These are phyloP conservation scores for Lasiodiplodia hormozganensis DNA, from an alignment of 2,329 filamentous ascomycete genomes.

Conservation along the genomic window DNA sequence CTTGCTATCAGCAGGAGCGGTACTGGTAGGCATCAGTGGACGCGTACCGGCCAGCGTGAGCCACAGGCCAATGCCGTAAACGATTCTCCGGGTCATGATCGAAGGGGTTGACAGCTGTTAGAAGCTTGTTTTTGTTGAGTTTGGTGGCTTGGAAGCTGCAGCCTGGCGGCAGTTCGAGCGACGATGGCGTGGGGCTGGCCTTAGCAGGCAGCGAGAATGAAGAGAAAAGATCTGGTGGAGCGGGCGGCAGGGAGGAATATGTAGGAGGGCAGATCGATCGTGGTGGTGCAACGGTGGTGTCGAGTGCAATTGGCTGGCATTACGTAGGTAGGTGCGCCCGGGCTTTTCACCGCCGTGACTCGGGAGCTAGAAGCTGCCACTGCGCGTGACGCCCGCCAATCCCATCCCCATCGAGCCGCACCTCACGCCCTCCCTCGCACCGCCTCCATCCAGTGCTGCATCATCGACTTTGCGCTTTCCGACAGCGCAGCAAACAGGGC, in stretches of 20 bases:
- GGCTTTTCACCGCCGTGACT: constrained; percentile 20
- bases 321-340: constrained; percentile 15
- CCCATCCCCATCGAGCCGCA: neutral
- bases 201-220: constrained; percentile 7
- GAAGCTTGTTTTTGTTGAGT: neutral
- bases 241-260: constrained; percentile 17
- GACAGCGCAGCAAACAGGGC: neutral
- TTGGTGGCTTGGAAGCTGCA: neutral
- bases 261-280: constrained; percentile 10
- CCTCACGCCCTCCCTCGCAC: neutral
- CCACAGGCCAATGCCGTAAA: constrained; percentile 58
- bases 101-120: constrained; percentile 24
- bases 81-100: constrained; percentile 55
- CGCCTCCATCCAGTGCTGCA: neutral
- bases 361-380: neutral
- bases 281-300: constrained; percentile 19
- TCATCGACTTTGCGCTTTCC: neutral
- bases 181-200: neutral
- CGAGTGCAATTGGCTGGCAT: constrained; percentile 17
- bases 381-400: constrained; percentile 11
- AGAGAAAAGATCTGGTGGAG: neutral
- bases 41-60: constrained; percentile 52
- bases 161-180: neutral
- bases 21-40: constrained; percentile 3
- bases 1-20: neutral